A percentile compares a stretch with the other conserved stretches of the same genome.
phyloP scores from a whole-genome alignment of 768 basidiomycete genomes.

The Naematelia encephala region DNA sequence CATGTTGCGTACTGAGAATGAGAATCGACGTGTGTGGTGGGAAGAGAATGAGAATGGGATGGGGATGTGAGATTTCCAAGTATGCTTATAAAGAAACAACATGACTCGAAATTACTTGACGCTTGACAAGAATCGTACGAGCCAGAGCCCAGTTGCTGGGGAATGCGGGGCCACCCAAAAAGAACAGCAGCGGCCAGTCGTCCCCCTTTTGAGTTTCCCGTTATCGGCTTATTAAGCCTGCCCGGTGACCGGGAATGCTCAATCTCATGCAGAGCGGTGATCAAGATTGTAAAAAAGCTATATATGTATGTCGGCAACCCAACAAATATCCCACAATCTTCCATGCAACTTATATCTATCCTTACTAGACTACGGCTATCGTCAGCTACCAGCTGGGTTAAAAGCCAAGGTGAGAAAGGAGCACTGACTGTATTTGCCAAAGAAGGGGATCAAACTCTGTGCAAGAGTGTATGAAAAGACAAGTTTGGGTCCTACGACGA shows the following conservation, averaged over 20 bases:
- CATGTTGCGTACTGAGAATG: background rate
- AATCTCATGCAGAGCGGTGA: background rate
- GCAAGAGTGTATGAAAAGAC: conserved; percentile 98
- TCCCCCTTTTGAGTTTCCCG: no score
- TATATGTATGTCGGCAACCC: background rate
- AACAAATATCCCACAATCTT: background rate
- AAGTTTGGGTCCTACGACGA: conserved; percentile 95
- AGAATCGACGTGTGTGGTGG: background rate
- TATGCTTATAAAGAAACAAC: no score
- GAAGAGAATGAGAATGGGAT: no score
- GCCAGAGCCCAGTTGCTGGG: background rate
- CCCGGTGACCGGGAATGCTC: background rate
- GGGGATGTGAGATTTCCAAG: no score
- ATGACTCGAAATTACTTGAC: no score
- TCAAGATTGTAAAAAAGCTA: background rate
- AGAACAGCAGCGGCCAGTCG: no score
- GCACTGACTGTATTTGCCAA: conserved; percentile 66
- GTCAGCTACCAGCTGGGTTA: no score
- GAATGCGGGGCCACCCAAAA: background rate
- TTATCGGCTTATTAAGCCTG: no score
- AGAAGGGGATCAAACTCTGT: conserved; percentile 89
- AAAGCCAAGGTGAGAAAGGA: no score
- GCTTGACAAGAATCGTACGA: background rate
- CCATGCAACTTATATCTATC: no score
- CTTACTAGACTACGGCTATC: background rate